These are phyloP conservation scores for Lactarius tabidus DNA, from an alignment of 768 basidiomycete species.

Conservation along the genomic window DNA sequence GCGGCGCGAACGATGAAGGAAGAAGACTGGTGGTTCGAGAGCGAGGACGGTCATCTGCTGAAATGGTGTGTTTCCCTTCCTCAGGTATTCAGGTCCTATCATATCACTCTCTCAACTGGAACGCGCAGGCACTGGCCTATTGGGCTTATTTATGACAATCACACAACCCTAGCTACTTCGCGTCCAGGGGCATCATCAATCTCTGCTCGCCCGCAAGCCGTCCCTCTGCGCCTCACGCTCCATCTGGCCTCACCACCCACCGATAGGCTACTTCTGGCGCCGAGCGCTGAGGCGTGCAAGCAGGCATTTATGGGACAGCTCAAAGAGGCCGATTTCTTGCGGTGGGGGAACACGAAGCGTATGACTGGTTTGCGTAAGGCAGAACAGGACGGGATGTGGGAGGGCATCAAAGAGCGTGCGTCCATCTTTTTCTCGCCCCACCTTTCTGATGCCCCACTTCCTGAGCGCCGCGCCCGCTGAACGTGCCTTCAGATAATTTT, in stretches of 20 bases:
- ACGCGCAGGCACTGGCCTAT: conserved; percentile 92
- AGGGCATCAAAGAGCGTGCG: conserved; percentile 92
- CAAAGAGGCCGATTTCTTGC: conserved; percentile 95
- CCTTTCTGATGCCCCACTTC: not conserved
- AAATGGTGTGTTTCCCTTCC: conserved; percentile 60
- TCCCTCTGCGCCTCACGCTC: conserved; percentile 73
- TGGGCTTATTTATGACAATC: conserved; percentile 88
- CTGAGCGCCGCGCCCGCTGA: not conserved
- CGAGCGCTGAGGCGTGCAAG: conserved; percentile 83
- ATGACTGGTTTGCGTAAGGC: conserved; percentile 87
- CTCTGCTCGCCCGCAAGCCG: conserved; percentile 41
- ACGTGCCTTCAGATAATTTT: conserved; percentile 70
- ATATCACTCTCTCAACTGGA: not conserved
- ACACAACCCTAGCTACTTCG: conserved; percentile 59
- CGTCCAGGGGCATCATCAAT: conserved; percentile 38
- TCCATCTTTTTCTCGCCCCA: conserved; percentile 13
- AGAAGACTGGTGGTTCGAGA: conserved; percentile 98
- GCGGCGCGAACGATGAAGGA: conserved; percentile 73
- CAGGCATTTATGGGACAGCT: conserved; percentile 93
- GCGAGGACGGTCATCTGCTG: conserved; percentile 71
- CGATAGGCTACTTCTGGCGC: conserved; percentile 79
- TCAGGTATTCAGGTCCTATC: not conserved
- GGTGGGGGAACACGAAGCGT: conserved; percentile 94
- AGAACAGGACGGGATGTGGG: conserved; percentile 97
- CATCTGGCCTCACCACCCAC: conserved; percentile 85